These are phyloP conservation scores for Pichia sp. DNA, from an alignment of 1,139 yeast species.

Conservation along the genomic window DNA sequence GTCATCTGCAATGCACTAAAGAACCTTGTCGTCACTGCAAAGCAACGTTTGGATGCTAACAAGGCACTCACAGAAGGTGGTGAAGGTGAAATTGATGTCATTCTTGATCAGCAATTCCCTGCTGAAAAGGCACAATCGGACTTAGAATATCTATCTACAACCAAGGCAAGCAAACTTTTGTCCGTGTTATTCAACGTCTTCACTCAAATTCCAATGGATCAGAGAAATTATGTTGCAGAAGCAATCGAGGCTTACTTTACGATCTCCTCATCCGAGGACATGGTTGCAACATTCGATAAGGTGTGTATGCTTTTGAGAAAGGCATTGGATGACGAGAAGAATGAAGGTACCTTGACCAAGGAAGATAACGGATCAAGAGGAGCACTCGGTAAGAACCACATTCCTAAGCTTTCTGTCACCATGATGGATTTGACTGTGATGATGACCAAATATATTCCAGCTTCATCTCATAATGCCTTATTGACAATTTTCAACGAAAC, in stretches of 20 bases:
- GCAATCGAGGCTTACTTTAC: conserved; percentile 76
- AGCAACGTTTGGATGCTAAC: no score
- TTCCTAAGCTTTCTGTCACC: conserved; percentile 62
- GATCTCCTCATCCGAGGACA: conserved; percentile 60
- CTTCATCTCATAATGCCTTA: conserved; percentile 61
- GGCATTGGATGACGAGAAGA: conserved; percentile 61
- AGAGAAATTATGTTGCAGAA: conserved; percentile 78
- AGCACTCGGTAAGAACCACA: conserved; percentile 13
- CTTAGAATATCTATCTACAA: conserved; percentile 53
- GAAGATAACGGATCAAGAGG: conserved; percentile 28
- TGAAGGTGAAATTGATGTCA: conserved; percentile 45
- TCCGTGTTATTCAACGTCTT: conserved; percentile 89
- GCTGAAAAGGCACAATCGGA: conserved; percentile 47
- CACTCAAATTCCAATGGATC: conserved; percentile 76
- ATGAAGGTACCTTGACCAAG: conserved; percentile 23
- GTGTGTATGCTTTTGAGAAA: conserved; percentile 73
- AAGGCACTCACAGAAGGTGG: conserved; percentile 25
- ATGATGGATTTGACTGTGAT: conserved; percentile 88
- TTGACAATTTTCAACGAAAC: conserved; percentile 72
- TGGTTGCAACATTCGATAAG: conserved; percentile 73
- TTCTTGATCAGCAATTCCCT: conserved; percentile 57
- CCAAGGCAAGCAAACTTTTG: conserved; percentile 60
- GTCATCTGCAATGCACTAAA: conserved; percentile 76
- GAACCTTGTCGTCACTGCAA: conserved; percentile 70
- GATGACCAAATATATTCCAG: conserved; percentile 78